These are phyloP conservation scores for Monotropa hypopitys DNA, from an alignment of 179 eudicot genomes.

Conservation along the genomic window DNA sequence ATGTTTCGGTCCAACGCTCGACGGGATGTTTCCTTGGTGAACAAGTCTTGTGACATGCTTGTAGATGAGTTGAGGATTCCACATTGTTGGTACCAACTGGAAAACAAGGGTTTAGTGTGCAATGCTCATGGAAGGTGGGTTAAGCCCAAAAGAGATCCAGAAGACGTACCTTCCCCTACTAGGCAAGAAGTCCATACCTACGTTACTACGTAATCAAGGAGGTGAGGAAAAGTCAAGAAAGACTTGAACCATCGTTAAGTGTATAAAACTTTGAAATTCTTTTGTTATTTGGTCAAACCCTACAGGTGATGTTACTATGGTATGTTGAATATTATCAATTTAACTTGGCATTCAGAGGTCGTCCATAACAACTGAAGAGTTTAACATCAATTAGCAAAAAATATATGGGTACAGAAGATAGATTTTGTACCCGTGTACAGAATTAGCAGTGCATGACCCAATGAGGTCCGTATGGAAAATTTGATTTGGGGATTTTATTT, in stretches of 20 bases:
- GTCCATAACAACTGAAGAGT: too few species aligned
- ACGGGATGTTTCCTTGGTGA: conserved; percentile 64
- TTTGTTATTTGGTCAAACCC: background rate
- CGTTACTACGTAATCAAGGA: too few species aligned
- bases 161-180: conserved; percentile 54
- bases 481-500: too few species aligned
- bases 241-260: background rate
- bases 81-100: conserved; percentile 50
- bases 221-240: background rate
- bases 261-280: background rate
- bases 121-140: conserved; percentile 71
- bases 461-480: too few species aligned
- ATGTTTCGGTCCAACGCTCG: conserved; percentile 37
- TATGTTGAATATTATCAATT: too few species aligned
- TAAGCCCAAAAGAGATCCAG: conserved; percentile 55
- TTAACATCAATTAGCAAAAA: too few species aligned
- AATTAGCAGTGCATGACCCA: too few species aligned
- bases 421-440: too few species aligned
- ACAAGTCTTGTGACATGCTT: conserved; percentile 60
- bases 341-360: too few species aligned
- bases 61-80: conserved; percentile 63
- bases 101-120: conserved; percentile 44
- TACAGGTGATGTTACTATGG: too few species aligned
- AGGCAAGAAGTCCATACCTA: background rate
- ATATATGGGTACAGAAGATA: too few species aligned